phyloP scores from a whole-genome alignment of 768 basidiomycete genomes.

The Tricholoma matsutake region DNA sequence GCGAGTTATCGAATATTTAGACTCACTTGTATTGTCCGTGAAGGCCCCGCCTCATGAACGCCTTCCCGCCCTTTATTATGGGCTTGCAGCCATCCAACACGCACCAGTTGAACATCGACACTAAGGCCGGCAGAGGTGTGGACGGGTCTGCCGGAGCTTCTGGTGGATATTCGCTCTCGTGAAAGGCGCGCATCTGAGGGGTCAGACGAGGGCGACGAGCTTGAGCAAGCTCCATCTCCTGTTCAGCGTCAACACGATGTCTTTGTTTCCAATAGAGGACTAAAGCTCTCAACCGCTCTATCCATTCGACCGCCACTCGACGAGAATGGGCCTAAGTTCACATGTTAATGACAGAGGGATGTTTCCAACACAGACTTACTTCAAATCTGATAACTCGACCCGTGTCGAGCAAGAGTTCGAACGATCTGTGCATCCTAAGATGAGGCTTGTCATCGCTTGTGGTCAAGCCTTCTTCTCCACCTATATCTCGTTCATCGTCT shows the following conservation, averaged over 20 bases:
- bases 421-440: conserved; percentile 61
- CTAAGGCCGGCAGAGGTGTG: conserved; percentile 53
- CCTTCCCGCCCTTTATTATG: conserved; percentile 67
- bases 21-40: conserved; percentile 78
- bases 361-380: conserved; percentile 39
- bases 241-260: conserved; percentile 69
- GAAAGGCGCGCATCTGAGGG: conserved; percentile 44
- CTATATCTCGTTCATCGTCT: conserved; percentile 62
- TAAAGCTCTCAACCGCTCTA: conserved; percentile 67
- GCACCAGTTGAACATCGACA: conserved; percentile 85
- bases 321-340: conserved; percentile 57
- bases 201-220: conserved; percentile 58
- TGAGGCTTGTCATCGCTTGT: conserved; percentile 40
- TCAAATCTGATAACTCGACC: conserved; percentile 76
- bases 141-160: conserved; percentile 53
- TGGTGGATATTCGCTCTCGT: conserved; percentile 41
- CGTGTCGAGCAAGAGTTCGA: conserved; percentile 70
- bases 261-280: conserved; percentile 77
- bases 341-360: not conserved
- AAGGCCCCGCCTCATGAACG: conserved; percentile 69
- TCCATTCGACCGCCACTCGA: conserved; percentile 78
- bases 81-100: conserved; percentile 75
- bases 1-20: not conserved
- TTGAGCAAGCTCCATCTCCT: conserved; percentile 79
- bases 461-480: conserved; percentile 54